These are phyloP conservation scores for Rhodosorus marinus DNA, from an alignment of 23 red algal genomes.

Conservation along the genomic window DNA sequence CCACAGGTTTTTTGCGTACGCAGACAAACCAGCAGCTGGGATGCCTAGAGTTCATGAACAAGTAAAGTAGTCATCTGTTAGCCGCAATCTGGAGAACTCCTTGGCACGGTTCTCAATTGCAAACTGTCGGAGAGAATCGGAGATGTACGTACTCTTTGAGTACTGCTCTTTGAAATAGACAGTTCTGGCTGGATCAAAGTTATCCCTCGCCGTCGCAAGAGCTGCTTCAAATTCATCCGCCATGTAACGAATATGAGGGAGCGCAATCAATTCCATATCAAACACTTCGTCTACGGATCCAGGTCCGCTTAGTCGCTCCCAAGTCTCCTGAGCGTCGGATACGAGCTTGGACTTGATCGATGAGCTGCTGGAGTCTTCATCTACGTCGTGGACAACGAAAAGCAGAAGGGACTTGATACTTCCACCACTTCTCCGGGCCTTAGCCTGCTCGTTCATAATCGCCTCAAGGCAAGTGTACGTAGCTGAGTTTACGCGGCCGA, in stretches of 20 bases:
- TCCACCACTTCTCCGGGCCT: background rate
- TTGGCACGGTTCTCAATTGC: no score
- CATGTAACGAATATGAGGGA: background rate
- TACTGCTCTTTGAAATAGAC: no score
- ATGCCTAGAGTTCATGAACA: no score
- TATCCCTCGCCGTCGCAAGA: no score
- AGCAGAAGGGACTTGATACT: background rate
- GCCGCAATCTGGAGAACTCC: no score
- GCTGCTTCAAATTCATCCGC: no score
- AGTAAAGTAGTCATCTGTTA: no score
- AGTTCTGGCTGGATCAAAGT: no score
- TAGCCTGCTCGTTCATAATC: background rate
- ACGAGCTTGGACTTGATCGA: background rate
- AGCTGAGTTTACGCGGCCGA: conserved; percentile 55
- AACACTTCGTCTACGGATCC: background rate
- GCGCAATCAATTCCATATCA: background rate
- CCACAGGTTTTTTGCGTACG: no score
- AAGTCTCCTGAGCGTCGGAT: background rate
- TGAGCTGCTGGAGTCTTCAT: background rate
- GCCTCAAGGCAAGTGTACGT: background rate
- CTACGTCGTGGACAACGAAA: background rate
- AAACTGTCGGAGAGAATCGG: no score
- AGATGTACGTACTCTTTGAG: no score
- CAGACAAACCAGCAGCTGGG: no score
- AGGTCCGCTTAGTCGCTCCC: background rate